Conservation (phyloP, 228 moss, liverwort and hornwort genomes). For the Sphagnum magellanicum region DNA sequence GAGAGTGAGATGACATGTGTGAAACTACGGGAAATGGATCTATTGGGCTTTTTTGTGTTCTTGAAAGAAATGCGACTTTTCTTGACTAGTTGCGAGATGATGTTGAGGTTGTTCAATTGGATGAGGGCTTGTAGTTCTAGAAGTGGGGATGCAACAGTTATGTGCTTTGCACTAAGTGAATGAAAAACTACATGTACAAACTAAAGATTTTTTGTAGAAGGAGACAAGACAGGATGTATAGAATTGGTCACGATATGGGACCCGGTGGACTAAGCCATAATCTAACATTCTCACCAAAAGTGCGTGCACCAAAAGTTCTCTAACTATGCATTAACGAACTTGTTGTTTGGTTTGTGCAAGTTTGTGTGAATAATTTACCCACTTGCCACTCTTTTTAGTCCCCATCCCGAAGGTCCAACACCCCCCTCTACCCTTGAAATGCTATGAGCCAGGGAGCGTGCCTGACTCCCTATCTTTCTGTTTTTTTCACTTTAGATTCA, state of each 20-base stretch:
- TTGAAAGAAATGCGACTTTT: constrained; percentile 75
- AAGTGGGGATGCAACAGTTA: constrained; percentile 87
- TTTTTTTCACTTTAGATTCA: too few relatives aligned
- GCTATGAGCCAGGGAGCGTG: too few relatives aligned
- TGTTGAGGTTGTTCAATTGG: constrained; percentile 95
- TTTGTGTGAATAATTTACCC: too few relatives aligned
- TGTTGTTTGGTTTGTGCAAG: too few relatives aligned
- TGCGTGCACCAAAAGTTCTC: too few relatives aligned
- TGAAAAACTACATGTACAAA: constrained; percentile 88
- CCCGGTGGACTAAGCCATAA: constrained; percentile 89
- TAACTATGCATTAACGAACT: too few relatives aligned
- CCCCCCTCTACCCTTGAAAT: too few relatives aligned
- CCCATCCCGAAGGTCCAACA: too few relatives aligned
- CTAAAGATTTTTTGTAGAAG: constrained; percentile 86
- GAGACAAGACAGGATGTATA: constrained; percentile 95
- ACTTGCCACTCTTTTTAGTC: too few relatives aligned
- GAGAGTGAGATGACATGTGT: constrained; percentile 98
- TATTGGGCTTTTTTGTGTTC: constrained; percentile 79
- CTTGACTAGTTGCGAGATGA: constrained; percentile 88
- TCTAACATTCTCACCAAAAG: constrained; percentile 95
- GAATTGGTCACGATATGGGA: constrained; percentile 90
- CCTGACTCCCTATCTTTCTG: too few relatives aligned
- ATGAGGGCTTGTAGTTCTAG: constrained; percentile 83
- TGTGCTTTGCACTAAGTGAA: constrained; percentile 89
- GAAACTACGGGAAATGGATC: constrained; percentile 87